Conservation (phyloP, 257 asterid species). For the Thymus quinquecostatus region DNA sequence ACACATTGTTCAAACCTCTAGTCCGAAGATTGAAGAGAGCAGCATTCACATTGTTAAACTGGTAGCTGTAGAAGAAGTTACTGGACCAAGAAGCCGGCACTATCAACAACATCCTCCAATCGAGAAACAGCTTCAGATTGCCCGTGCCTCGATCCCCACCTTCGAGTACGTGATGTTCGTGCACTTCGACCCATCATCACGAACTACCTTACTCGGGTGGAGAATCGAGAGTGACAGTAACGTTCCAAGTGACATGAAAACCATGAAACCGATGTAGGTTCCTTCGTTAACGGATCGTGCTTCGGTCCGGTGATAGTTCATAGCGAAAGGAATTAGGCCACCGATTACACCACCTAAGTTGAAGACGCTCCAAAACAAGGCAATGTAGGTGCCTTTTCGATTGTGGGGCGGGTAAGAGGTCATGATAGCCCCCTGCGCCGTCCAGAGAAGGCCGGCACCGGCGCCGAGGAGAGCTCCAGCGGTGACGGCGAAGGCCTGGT, state of each 20-base stretch:
- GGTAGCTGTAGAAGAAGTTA: conserved; percentile 88
- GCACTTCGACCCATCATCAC: conserved; percentile 76
- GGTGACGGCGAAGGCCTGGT: conserved; percentile 74
- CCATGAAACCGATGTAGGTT: conserved; percentile 91
- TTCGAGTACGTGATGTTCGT: conserved; percentile 79
- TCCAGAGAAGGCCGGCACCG: conserved; percentile 96
- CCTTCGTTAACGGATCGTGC: conserved; percentile 91
- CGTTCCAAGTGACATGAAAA: conserved; percentile 73
- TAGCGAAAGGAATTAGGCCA: conserved; percentile 71
- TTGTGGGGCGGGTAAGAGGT: conserved; percentile 89
- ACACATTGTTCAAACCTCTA: conserved; percentile 64
- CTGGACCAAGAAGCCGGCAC: conserved; percentile 96
- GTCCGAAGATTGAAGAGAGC: conserved; percentile 78
- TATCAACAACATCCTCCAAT: conserved; percentile 86
- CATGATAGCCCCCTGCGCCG: conserved; percentile 93
- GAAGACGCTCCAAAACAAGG: conserved; percentile 90
- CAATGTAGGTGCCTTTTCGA: conserved; percentile 78
- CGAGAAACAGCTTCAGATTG: conserved; percentile 61
- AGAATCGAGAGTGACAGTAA: conserved; percentile 57
- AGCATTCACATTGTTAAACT: conserved; percentile 85
- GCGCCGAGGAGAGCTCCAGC: conserved; percentile 86
- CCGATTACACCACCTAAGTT: conserved; percentile 95
- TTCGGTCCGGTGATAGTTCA: conserved; percentile 51
- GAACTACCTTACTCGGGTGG: conserved; percentile 73
- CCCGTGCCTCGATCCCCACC: conserved; percentile 50